Percentiles rank a stretch among this genome's conserved stretches.
Evolutionary conservation across 768 basidiomycete species (phyloP).

Genomic region (Rhizopogon vinicolor): DNA sequence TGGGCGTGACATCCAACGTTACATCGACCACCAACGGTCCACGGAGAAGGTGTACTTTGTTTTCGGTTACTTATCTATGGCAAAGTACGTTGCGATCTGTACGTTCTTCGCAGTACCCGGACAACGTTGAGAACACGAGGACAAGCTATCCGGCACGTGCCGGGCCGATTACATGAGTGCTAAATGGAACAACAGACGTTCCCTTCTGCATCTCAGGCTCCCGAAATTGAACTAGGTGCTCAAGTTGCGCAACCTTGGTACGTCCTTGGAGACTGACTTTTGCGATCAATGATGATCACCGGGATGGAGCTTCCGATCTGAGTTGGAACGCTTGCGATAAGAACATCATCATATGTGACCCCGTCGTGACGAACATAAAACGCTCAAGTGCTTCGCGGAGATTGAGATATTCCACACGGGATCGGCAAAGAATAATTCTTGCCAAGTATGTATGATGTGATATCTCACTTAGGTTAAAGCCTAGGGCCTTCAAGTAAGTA

Average conservation of each 20-base stretch:
- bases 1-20: not conserved
- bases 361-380: no score
- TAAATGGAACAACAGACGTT: constrained; percentile 3
- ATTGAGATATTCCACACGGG: no score
- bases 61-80: not conserved
- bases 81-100: not conserved
- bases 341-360: not conserved
- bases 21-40: not conserved
- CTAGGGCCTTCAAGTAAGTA: constrained; percentile 10
- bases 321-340: constrained; percentile 3
- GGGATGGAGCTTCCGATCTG: constrained; percentile 4
- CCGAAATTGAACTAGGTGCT: constrained; percentile 22
- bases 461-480: not conserved
- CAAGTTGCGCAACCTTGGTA: no score
- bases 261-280: not conserved
- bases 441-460: not conserved
- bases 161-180: constrained; percentile 13
- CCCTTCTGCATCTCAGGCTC: constrained; percentile 17
- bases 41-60: not conserved
- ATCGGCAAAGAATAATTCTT: no score
- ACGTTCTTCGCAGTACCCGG: not conserved
- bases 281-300: not conserved
- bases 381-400: no score
- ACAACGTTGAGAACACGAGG: constrained; percentile 26
- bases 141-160: not conserved